These are phyloP conservation scores for Jatropha curcas DNA, from an alignment of 345 rosid species.

Conservation along the genomic window DNA sequence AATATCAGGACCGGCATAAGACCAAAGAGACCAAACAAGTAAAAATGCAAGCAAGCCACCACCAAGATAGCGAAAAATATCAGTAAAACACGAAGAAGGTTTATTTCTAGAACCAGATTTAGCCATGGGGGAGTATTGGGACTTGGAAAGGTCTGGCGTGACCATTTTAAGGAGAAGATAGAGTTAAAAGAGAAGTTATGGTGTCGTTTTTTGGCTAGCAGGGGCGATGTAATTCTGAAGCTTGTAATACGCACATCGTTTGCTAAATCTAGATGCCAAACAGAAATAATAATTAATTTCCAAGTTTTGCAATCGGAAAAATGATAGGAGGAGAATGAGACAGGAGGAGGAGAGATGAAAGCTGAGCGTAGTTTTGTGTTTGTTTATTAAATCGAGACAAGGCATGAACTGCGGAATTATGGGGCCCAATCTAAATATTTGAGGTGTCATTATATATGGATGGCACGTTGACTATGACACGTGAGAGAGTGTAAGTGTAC, in stretches of 20 bases:
- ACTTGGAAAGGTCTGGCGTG: neutral
- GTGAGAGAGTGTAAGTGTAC: slow-evolving; percentile 11
- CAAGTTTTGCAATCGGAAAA: neutral
- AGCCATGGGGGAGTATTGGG: slow-evolving; percentile 23
- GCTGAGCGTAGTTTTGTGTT: neutral
- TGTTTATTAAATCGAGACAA: neutral
- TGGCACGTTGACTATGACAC: slow-evolving; percentile 23
- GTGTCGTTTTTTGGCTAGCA: no score
- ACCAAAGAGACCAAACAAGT: slow-evolving; percentile 68
- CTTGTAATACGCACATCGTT: no score
- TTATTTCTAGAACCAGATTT: slow-evolving; percentile 32
- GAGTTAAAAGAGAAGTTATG: neutral
- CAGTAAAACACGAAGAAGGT: slow-evolving; percentile 37
- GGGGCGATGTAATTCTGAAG: no score
- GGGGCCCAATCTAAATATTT: slow-evolving; percentile 9
- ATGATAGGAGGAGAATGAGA: neutral
- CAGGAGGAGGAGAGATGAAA: neutral
- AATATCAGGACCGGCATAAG: slow-evolving; percentile 32
- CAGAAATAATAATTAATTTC: no score
- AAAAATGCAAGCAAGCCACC: slow-evolving; percentile 62
- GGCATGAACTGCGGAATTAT: slow-evolving; percentile 25
- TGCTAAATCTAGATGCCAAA: no score
- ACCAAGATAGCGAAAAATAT: slow-evolving; percentile 57
- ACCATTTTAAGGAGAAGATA: slow-evolving; percentile 9
- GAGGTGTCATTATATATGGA: neutral